Percentiles rank a stretch among this genome's conserved stretches.
phyloP scores from a whole-genome alignment of 176 grass and related monocot species.

The Avena sativa region DNA sequence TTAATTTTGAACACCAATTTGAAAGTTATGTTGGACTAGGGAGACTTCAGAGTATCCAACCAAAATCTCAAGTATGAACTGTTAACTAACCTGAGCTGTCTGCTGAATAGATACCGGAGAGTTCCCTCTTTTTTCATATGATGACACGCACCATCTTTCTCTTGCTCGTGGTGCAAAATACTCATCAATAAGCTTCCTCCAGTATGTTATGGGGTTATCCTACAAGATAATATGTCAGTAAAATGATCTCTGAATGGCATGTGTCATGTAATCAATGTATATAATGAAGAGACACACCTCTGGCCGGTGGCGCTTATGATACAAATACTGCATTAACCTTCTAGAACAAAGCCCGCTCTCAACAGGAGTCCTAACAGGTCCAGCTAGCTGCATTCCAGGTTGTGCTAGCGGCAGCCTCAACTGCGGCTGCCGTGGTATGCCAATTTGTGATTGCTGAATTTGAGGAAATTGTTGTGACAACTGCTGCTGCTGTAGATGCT shows the following conservation, averaged over 20 bases:
- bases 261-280: conserved; percentile 29
- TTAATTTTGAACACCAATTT: conserved; percentile 3
- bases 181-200: conserved; percentile 92
- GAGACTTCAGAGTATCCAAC: neutral
- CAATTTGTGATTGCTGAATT: conserved; percentile 60
- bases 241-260: conserved; percentile 24
- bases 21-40: neutral
- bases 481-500: conserved; percentile 76
- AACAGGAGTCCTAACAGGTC: conserved; percentile 59
- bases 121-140: conserved; percentile 88
- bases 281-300: conserved; percentile 55
- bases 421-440: conserved; percentile 64
- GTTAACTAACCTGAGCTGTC: conserved; percentile 64
- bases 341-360: conserved; percentile 87
- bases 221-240: conserved; percentile 35
- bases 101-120: conserved; percentile 67
- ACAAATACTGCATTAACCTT: conserved; percentile 91
- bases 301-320: conserved; percentile 81
- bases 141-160: conserved; percentile 95
- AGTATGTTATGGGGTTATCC: conserved; percentile 90
- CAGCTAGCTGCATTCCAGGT: conserved; percentile 60
- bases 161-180: conserved; percentile 88
- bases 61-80: neutral
- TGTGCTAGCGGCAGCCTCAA: conserved; percentile 64
- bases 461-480: conserved; percentile 76